These are phyloP conservation scores for Lepidium sativum DNA, from an alignment of 345 rosid species.

Conservation along the genomic window DNA sequence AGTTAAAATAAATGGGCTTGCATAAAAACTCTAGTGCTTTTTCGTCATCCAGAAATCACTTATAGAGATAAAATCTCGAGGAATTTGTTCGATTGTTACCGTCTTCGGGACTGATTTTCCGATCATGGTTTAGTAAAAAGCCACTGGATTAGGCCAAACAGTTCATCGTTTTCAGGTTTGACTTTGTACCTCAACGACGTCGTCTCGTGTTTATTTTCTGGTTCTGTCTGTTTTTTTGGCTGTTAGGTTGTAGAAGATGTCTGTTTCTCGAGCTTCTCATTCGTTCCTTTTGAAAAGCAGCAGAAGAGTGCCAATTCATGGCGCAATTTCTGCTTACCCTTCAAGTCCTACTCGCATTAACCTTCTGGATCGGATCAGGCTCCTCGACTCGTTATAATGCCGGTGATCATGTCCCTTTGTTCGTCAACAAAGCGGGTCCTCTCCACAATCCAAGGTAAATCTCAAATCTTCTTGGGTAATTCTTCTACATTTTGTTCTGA, in stretches of 20 bases:
- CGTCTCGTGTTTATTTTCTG: not conserved
- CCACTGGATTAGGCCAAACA: not conserved
- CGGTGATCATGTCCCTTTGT: constrained; percentile 63
- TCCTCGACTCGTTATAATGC: constrained; percentile 40
- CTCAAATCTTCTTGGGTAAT: not conserved
- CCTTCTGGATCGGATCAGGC: constrained; percentile 24
- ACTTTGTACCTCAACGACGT: not conserved
- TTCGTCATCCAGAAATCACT: too few species aligned
- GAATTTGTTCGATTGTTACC: not conserved
- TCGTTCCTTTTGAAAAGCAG: not conserved
- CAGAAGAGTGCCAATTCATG: constrained; percentile 18
- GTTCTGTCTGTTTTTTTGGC: not conserved
- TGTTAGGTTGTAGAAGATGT: not conserved
- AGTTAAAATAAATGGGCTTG: not conserved
- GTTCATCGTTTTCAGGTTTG: constrained; percentile 18
- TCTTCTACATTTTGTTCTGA: too few species aligned
- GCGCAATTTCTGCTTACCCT: constrained; percentile 13
- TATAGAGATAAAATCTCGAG: too few species aligned
- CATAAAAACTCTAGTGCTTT: too few species aligned
- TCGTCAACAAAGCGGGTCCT: constrained; percentile 76
- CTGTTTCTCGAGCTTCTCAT: not conserved
- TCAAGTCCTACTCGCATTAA: constrained; percentile 20
- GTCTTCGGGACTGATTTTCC: not conserved
- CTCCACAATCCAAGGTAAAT: constrained; percentile 64
- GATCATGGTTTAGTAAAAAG: constrained; percentile 12